A percentile compares a stretch with the other conserved stretches of the same genome.
Conservation (phyloP, 2,329 filamentous ascomycete species). For the Daldinia eschscholtzii region DNA sequence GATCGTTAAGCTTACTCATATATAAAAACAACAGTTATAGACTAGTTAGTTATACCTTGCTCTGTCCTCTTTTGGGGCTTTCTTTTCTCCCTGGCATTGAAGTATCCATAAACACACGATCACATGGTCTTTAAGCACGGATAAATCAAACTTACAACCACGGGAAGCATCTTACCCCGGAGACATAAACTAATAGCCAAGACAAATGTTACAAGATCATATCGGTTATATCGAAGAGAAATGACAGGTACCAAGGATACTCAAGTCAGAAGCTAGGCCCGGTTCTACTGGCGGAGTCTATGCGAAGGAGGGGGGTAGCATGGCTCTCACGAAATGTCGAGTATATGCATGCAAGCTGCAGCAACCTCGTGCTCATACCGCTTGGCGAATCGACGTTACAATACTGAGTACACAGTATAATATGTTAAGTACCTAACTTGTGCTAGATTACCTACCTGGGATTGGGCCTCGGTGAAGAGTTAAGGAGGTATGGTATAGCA, state of each 20-base stretch:
- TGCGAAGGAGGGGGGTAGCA: slow-evolving; percentile 24
- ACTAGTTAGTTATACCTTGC: neutral
- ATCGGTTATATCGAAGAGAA: slow-evolving; percentile 37
- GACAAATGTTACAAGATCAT: slow-evolving; percentile 18
- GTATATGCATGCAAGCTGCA: slow-evolving; percentile 41
- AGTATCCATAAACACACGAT: neutral
- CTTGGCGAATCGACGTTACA: slow-evolving; percentile 35
- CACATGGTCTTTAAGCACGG: neutral
- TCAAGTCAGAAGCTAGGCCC: slow-evolving; percentile 15
- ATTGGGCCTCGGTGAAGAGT: slow-evolving; percentile 27
- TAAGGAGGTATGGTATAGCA: neutral
- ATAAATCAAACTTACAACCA: slow-evolving; percentile 5
- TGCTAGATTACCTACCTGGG: neutral
- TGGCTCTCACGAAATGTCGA: slow-evolving; percentile 23
- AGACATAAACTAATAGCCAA: slow-evolving; percentile 8
- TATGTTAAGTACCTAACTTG: neutral
- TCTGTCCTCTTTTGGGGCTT: neutral
- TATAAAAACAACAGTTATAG: neutral
- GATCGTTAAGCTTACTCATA: slow-evolving; percentile 2
- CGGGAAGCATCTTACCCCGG: neutral
- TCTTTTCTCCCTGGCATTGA: too few species aligned
- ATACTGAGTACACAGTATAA: slow-evolving; percentile 15
- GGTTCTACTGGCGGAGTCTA: slow-evolving; percentile 8
- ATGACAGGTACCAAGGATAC: slow-evolving; percentile 20
- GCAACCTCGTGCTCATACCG: slow-evolving; percentile 38